Evolutionary conservation across 2,329 filamentous ascomycete species (phyloP), one percentile per base, ranked within the genome.

Genomic region (Purpureocillium lavendulum): DNA sequence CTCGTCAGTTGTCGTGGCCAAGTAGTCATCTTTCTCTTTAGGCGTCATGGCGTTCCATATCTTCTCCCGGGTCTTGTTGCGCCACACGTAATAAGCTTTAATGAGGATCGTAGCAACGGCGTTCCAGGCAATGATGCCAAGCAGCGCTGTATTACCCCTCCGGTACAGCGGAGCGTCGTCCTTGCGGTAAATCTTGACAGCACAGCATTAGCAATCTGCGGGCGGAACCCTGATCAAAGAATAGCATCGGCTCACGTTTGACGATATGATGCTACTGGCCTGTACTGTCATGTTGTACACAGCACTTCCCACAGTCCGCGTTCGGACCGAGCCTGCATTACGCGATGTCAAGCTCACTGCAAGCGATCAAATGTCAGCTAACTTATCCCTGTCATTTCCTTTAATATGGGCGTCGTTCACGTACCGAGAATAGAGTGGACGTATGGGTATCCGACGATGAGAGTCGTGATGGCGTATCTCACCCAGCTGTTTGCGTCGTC

Each of bases 321-420:
- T 77, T 8, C 74, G 64, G 2, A 80, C 77, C 2, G 69, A 69
- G 33, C 75, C 75, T 0, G 74, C 67, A 46, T 80, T 81, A 34
- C 73, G 66, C 2, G 70, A 74, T 0, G 69, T 73, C 57, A 75
- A 71, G 0, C 71, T 75, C 1, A 78, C 75, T 30, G 75, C 61
- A 15, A 78, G 69, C 7, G 15, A 33, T 24, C 7, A n/a, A n/a
- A n/a, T n/a, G n/a, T n/a, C n/a, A n/a, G n/a, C n/a, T n/a, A n/a
- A n/a, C n/a, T n/a, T n/a, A n/a, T n/a, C n/a, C n/a, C n/a, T n/a
- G n/a, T n/a, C n/a, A n/a, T n/a, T n/a, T n/a, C n/a, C n/a, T n/a
- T n/a, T n/a, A n/a, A n/a, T n/a, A n/a, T 11, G n/a, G 30, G n/a
- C 30, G 30, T 26, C 6, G 5, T 10, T 26, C 21, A 26, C 21